Evolutionary conservation across 495 filamentous ascomycete species (phyloP).

Genomic region (Penicillium silybi): DNA sequence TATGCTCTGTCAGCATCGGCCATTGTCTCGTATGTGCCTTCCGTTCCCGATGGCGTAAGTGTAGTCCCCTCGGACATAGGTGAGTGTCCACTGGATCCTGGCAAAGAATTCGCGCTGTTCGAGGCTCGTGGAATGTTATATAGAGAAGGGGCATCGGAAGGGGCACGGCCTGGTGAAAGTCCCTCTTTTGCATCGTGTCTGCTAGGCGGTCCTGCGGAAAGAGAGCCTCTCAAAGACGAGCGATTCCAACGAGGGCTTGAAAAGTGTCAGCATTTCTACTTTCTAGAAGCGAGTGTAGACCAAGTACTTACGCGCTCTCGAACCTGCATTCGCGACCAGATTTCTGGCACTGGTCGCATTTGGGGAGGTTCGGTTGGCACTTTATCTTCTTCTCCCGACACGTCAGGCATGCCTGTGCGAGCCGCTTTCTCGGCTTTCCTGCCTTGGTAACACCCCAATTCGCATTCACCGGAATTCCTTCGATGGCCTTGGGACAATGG

Average conservation of each 20-base stretch:
- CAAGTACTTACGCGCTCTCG: conserved; percentile 72
- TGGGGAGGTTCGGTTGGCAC: conserved; percentile 81
- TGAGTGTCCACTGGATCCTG: conserved; percentile 33
- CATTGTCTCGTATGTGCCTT: conserved; percentile 23
- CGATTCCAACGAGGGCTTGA: conserved; percentile 39
- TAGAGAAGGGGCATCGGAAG: conserved; percentile 31
- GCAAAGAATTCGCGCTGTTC: conserved; percentile 33
- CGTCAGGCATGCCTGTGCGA: conserved; percentile 84
- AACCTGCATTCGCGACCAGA: conserved; percentile 80
- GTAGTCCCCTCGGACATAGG: conserved; percentile 33
- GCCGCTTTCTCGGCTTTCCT: conserved; percentile 81
- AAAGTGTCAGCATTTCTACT: conserved; percentile 6
- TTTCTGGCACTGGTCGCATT: conserved; percentile 88
- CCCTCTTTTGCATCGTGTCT: conserved; percentile 25
- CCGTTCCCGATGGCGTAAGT: conserved; percentile 27
- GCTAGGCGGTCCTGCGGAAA: conserved; percentile 16
- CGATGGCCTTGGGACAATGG: conserved; percentile 77
- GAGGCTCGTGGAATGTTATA: conserved; percentile 34
- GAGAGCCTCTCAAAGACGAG: conserved; percentile 25
- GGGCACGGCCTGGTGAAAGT: conserved; percentile 11
- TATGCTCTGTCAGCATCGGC: conserved; percentile 26
- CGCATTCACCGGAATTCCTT: conserved; percentile 82
- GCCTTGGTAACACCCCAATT: conserved; percentile 93
- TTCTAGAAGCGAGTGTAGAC: background rate
- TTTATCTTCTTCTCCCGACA: conserved; percentile 97